These are phyloP conservation scores for Podochytrium sp. DNA, from an alignment of 192 early-diverging fungal species.

Conservation along the genomic window DNA sequence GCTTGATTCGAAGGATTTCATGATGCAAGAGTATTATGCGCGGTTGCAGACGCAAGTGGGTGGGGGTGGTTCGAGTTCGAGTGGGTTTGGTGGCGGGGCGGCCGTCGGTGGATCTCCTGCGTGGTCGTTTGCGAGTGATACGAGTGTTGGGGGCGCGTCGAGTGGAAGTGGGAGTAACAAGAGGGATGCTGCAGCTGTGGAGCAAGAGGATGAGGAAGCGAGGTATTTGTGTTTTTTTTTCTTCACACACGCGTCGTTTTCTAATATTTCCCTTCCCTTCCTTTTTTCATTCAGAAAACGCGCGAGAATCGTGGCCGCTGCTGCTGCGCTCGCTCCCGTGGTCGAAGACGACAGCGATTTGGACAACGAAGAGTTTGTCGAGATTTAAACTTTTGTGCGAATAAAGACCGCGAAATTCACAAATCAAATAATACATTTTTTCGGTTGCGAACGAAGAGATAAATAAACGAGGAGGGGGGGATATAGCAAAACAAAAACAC, in stretches of 20 bases:
- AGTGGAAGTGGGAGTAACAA: neutral
- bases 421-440: too few relatives aligned
- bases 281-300: neutral
- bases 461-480: too few relatives aligned
- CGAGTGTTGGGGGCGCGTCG: neutral
- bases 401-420: too few relatives aligned
- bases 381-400: neutral
- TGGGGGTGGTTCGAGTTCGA: neutral
- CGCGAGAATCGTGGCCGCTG: too few relatives aligned
- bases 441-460: too few relatives aligned
- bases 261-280: too few relatives aligned
- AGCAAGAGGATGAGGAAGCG: neutral
- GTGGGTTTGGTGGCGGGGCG: neutral
- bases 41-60: neutral
- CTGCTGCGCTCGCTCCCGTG: neutral
- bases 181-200: neutral
- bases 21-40: conserved; percentile 13
- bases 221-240: neutral
- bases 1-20: neutral
- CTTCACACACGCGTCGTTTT: too few relatives aligned
- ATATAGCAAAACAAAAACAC: too few relatives aligned
- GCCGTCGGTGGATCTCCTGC: neutral
- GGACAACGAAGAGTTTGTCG: neutral
- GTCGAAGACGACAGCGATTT: conserved; percentile 1
- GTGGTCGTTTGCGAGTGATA: neutral